These are phyloP conservation scores for Phoenix dactylifera DNA, from an alignment of 176 grass and related monocot genomes.

Conservation along the genomic window DNA sequence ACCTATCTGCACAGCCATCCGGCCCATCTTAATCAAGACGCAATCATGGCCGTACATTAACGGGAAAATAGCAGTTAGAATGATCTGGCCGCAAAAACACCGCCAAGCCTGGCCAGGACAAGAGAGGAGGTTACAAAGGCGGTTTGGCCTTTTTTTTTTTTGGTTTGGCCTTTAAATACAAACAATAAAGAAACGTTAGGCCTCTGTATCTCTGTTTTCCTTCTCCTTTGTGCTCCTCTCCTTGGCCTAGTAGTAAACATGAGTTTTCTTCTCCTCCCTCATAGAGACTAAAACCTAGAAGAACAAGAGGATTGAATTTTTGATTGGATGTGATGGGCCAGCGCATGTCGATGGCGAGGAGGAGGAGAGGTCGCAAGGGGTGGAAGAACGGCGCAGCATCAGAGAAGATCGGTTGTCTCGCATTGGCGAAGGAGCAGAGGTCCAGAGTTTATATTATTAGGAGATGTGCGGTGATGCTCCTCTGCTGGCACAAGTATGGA, in stretches of 20 bases:
- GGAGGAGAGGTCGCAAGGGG: too few species aligned
- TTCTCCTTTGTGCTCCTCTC: background rate
- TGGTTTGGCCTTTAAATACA: background rate
- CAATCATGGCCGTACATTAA: background rate
- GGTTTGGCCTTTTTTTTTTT: background rate
- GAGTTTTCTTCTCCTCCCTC: background rate
- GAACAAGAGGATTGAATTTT: too few species aligned
- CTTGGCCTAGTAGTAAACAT: background rate
- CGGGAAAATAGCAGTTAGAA: background rate
- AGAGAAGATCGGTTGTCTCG: slow-evolving; percentile 8
- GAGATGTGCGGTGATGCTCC: slow-evolving; percentile 19
- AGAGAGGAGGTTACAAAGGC: background rate
- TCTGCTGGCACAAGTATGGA: slow-evolving; percentile 15
- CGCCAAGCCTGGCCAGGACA: too few species aligned
- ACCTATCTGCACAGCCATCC: too few species aligned
- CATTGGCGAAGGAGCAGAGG: slow-evolving; percentile 10
- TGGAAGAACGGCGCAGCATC: background rate
- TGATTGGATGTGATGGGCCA: slow-evolving; percentile 1
- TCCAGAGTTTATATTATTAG: slow-evolving; percentile 15
- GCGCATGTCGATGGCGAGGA: slow-evolving; percentile 1
- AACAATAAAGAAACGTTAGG: too few species aligned
- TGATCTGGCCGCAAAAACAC: too few species aligned
- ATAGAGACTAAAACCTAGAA: too few species aligned
- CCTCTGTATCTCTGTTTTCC: too few species aligned
- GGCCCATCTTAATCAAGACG: too few species aligned